These are phyloP conservation scores for Beta lomatogona DNA, from an alignment of 179 eudicot genomes.

Conservation along the genomic window DNA sequence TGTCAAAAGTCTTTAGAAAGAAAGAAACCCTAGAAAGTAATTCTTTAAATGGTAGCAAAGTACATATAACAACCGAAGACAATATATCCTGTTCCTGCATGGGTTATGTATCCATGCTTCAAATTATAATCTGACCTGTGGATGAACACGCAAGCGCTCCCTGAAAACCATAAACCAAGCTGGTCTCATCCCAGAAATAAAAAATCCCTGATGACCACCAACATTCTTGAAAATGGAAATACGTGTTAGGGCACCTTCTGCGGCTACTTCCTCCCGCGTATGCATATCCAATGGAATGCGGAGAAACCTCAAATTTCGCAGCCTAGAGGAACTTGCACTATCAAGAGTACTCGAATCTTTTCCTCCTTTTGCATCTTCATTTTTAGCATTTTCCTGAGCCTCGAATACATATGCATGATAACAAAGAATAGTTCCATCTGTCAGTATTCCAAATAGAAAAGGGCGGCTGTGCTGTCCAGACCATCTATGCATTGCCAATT, in stretches of 20 bases:
- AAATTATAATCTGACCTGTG: conserved; percentile 65
- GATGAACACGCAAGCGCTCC: conserved; percentile 94
- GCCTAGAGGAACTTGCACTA: conserved; percentile 68
- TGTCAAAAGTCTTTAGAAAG: background rate
- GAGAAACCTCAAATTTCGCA: conserved; percentile 80
- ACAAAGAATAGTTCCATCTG: conserved; percentile 93
- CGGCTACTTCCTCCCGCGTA: conserved; percentile 68
- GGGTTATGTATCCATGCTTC: background rate
- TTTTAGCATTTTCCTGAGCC: conserved; percentile 68
- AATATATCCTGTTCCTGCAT: background rate
- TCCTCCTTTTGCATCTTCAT: conserved; percentile 56
- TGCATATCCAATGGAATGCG: conserved; percentile 79
- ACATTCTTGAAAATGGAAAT: conserved; percentile 81
- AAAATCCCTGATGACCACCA: conserved; percentile 83
- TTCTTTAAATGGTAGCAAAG: background rate
- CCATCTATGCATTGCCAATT: conserved; percentile 94
- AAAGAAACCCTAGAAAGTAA: background rate
- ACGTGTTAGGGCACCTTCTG: conserved; percentile 53
- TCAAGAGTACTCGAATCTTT: conserved; percentile 39
- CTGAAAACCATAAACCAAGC: conserved; percentile 93
- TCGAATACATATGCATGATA: conserved; percentile 90
- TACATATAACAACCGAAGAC: background rate
- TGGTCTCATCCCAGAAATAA: conserved; percentile 88
- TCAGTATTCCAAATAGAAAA: conserved; percentile 76
- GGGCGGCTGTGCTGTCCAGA: conserved; percentile 79